These are phyloP conservation scores for Cryptosporidium ubiquitum DNA, from an alignment of 169 alveolate genomes.

Conservation along the genomic window DNA sequence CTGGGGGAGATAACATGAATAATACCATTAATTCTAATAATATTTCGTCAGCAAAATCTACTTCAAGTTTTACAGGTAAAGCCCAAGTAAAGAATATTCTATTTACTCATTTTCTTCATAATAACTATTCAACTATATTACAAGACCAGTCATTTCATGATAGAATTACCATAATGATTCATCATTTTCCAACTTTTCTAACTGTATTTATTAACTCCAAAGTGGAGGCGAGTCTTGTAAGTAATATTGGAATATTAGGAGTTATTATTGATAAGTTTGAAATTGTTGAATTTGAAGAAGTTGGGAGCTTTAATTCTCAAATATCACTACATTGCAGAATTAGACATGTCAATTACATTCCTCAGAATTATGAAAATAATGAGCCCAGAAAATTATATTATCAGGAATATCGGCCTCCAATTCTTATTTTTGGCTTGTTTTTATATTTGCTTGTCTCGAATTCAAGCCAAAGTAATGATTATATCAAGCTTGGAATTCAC, in stretches of 20 bases:
- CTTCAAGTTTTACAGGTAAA: not conserved
- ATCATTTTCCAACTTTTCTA: conserved; percentile 27
- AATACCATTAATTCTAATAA: not conserved
- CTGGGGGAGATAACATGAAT: not conserved
- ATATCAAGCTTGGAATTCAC: conserved; percentile 30
- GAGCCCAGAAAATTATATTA: not conserved
- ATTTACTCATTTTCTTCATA: conserved; percentile 20
- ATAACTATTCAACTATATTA: conserved; percentile 24
- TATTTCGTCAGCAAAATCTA: not conserved
- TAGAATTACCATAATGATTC: conserved; percentile 8
- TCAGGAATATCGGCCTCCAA: conserved; percentile 15
- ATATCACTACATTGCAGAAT: conserved; percentile 15
- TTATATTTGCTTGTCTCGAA: not conserved
- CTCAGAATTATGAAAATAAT: not conserved
- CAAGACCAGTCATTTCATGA: not conserved
- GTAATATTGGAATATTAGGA: conserved; percentile 30
- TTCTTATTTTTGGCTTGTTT: conserved; percentile 24
- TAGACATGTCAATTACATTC: not conserved
- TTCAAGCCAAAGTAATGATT: not conserved
- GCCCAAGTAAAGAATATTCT: conserved; percentile 12
- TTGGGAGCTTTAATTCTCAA: conserved; percentile 9
- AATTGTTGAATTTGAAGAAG: conserved; percentile 14
- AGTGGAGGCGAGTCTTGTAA: conserved; percentile 3
- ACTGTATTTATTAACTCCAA: not conserved
- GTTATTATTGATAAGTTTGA: conserved; percentile 15